Evolutionary conservation across 2,329 filamentous ascomycete species (phyloP), one percentile per base, ranked within the genome.

Genomic region (Monilinia vaccinii-corymbosi): DNA sequence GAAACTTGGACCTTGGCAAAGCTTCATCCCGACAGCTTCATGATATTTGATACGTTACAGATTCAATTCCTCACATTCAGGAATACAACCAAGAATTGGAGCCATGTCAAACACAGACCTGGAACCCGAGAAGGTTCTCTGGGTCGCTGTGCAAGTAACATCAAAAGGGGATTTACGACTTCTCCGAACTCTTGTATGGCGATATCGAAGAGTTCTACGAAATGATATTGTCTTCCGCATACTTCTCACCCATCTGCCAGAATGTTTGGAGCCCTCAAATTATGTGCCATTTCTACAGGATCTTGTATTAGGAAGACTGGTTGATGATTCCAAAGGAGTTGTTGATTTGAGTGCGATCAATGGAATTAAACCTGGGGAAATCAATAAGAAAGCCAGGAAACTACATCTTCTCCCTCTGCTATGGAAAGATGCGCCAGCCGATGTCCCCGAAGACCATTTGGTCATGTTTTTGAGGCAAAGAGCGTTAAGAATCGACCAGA

Each of bases 221-320:
- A 79, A 81, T 48, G 83, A 88, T 60, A 75, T 91, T 16, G 71
- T 89, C 28, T 77, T 94, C 61, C 84, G 87, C 48, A 84, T 94
- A 57, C 75, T 95, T 25, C 79, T 95, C 49, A 89, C 86, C 23
- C 89, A 87, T 70, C 78, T 95, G 1, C 90, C 91, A 31, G 89
- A 93, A 72, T 86, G 81, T 47, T 70, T 84, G 6, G 81, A 81
- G 6, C 84, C 89, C 6, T 74, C 73, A n/a, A 71, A 77, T 49
- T 92, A 92, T 70, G 75, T 82, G 21, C 75, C 76, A 16, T 81
- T 89, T 56, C 69, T 91, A 21, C 73, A 80, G 66, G 79, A 83
- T 56, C 74, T 91, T 62, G 49, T 63, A 56, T 63, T 62, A 28
- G 67, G 64, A 21, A 57, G 58, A 38, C 36, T 68, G 32, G 34